Evolutionary conservation across 2,329 filamentous ascomycete species (phyloP), one percentile per base, ranked within the genome.

Genomic region (Colletotrichum ledebouriae): DNA sequence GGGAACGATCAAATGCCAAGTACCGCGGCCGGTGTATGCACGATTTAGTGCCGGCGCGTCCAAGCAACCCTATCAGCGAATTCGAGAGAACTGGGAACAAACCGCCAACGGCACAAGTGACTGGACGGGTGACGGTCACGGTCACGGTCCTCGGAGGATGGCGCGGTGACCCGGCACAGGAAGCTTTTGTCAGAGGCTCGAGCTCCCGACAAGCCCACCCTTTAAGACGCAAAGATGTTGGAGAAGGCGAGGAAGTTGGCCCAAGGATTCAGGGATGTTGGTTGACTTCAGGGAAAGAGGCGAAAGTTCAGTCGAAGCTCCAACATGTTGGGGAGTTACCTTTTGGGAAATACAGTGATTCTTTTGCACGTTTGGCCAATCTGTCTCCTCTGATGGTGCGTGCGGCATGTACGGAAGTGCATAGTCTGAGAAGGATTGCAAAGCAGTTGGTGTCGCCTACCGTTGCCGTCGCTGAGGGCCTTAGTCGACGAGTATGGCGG

Each of bases 261-360:
- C 53, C 39, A 60, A 66, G 56, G 61, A 56, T 57, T 50, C 61
- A 69, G 62, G 66, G 66, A 59, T 66, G 42, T 39, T 56, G 39
- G 37, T 52, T 49, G 22, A 60, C 53, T 55, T 60, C 49, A 60
- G 42, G 56, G 55, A 44, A 44, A 56, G 37, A 58, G 34, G 53
- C 37, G 56, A 59, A 65, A 66, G 61, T 66, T 69, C 66, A 65
- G 66, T 69, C 57, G 66, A 66, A 66, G 66, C 49, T 66, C 61
- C 61, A 66, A 60, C 55, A 39, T 56, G 66, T 69, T 42, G 56
- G 47, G 65, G 49, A 56, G 25, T 69, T 22, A 46, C 49, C 13
- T 11, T 59, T 55, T 53, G 55, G 64, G 65, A 59, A 64, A 34
- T 56, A 15, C 42, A 49, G 39, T 29, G 59, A 37, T 33, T 44